Conservation (phyloP, 2,329 filamentous ascomycete genomes). For the Plenodomus lindquistii region DNA sequence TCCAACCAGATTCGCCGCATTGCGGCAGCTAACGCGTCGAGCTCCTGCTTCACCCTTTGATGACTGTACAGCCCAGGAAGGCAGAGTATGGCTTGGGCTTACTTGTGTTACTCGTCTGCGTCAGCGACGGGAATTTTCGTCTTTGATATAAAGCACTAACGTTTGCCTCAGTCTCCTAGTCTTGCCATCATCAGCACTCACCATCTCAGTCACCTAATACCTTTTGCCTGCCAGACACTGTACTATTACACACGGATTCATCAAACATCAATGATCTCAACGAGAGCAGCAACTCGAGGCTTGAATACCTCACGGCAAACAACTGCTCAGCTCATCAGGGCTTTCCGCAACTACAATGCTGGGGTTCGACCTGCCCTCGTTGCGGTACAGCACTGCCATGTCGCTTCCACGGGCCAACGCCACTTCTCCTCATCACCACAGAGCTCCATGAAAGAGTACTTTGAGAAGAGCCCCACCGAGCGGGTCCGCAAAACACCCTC, state of each 20-base stretch:
- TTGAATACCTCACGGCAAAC: slow-evolving; percentile 42
- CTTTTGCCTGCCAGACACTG: not conserved
- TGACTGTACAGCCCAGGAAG: slow-evolving; percentile 16
- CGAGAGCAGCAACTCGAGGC: slow-evolving; percentile 24
- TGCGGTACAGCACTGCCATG: slow-evolving; percentile 31
- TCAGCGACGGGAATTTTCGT: slow-evolving; percentile 5
- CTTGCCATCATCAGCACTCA: slow-evolving; percentile 18
- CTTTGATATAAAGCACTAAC: slow-evolving; percentile 33
- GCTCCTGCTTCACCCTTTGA: slow-evolving; percentile 26
- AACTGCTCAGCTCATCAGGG: slow-evolving; percentile 43
- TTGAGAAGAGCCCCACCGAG: slow-evolving; percentile 50
- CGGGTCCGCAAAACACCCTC: slow-evolving; percentile 51
- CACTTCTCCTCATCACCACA: slow-evolving; percentile 49
- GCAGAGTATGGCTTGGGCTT: not conserved
- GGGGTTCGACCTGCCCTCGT: slow-evolving; percentile 40
- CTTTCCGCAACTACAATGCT: slow-evolving; percentile 38
- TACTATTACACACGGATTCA: slow-evolving; percentile 6
- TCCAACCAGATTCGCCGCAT: slow-evolving; percentile 2
- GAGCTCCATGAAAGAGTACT: slow-evolving; percentile 50
- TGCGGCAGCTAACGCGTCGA: slow-evolving; percentile 7
- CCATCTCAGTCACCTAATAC: not conserved
- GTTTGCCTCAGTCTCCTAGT: slow-evolving; percentile 20
- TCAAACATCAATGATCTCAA: slow-evolving; percentile 33
- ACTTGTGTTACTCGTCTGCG: slow-evolving; percentile 19
- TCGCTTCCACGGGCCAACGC: slow-evolving; percentile 27